A percentile compares a stretch with the other conserved stretches of the same genome.
Conservation (phyloP, 768 basidiomycete species). For the Melanogaster broomeanus region DNA sequence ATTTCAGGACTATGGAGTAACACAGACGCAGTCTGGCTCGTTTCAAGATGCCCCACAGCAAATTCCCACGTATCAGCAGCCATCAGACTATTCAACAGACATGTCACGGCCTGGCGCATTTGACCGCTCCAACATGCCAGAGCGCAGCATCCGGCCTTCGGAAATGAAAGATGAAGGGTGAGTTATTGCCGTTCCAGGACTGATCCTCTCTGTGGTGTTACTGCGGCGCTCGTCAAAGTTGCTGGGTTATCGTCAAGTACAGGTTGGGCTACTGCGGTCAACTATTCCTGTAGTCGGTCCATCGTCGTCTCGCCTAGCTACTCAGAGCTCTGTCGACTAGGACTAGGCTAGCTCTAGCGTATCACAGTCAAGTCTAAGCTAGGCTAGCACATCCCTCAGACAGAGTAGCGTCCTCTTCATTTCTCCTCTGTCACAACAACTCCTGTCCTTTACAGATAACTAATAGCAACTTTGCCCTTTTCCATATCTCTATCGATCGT, state of each 20-base stretch:
- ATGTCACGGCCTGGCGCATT: slow-evolving; percentile 39
- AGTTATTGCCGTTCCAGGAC: slow-evolving; percentile 40
- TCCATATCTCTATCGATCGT: slow-evolving; percentile 32
- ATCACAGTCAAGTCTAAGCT: slow-evolving; percentile 78
- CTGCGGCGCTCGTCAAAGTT: slow-evolving; percentile 24
- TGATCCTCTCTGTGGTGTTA: slow-evolving; percentile 11
- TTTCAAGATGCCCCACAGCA: slow-evolving; percentile 57
- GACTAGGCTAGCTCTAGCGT: slow-evolving; percentile 77
- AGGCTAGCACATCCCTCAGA: slow-evolving; percentile 60
- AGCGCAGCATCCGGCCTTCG: slow-evolving; percentile 74
- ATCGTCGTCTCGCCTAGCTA: slow-evolving; percentile 43
- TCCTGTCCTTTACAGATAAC: slow-evolving; percentile 71
- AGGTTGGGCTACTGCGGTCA: slow-evolving; percentile 20
- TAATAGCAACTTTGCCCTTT: slow-evolving; percentile 70
- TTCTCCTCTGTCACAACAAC: slow-evolving; percentile 58
- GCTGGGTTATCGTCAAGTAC: slow-evolving; percentile 29
- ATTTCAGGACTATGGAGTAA: slow-evolving; percentile 15
- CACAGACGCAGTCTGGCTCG: slow-evolving; percentile 23
- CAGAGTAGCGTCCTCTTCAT: slow-evolving; percentile 74
- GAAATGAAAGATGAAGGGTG: slow-evolving; percentile 99
- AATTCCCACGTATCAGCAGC: slow-evolving; percentile 79
- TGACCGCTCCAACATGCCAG: slow-evolving; percentile 44
- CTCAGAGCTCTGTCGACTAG: slow-evolving; percentile 61
- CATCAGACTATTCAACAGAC: slow-evolving; percentile 51
- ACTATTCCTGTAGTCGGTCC: slow-evolving; percentile 42